Evolutionary conservation across 352 stramenopile genomes (phyloP).

Genomic region (Aphanomyces stellatus): DNA sequence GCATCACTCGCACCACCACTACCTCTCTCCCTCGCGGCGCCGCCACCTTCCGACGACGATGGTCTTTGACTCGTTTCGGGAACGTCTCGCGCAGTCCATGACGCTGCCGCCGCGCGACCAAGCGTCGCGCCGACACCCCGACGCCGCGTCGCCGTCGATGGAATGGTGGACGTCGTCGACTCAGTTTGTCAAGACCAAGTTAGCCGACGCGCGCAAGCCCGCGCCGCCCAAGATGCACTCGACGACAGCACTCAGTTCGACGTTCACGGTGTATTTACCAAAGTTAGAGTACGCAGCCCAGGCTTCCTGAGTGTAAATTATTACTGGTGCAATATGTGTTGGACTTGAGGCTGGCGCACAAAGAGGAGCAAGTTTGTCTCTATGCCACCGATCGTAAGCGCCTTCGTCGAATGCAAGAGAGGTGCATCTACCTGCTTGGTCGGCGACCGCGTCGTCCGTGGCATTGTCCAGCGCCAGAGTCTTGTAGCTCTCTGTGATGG

Average conservation of each 20-base stretch:
- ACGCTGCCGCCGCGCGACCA: background rate
- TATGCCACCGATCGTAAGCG: background rate
- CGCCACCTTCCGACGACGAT: too few species aligned
- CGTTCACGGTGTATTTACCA: conserved; percentile 15
- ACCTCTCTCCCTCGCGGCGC: too few species aligned
- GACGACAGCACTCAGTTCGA: background rate
- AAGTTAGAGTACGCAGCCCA: conserved; percentile 1
- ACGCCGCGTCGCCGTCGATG: background rate
- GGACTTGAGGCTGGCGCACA: conserved; percentile 11
- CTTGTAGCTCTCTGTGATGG: conserved; percentile 9
- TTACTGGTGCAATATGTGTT: background rate
- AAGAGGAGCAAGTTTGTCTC: conserved; percentile 6
- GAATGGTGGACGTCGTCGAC: conserved; percentile 12
- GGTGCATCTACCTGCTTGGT: background rate
- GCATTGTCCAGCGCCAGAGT: background rate
- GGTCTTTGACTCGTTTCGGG: background rate
- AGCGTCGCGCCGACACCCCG: background rate
- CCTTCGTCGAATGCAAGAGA: background rate
- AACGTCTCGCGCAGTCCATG: background rate
- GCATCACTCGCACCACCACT: too few species aligned
- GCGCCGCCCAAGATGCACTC: background rate
- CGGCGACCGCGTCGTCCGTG: background rate
- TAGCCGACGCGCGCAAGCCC: background rate
- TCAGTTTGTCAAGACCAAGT: conserved; percentile 9
- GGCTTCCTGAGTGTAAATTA: background rate